A percentile compares a stretch with the other conserved stretches of the same genome.
phyloP scores from a whole-genome alignment of 306 rosid genomes.

The Casuarina glauca region DNA sequence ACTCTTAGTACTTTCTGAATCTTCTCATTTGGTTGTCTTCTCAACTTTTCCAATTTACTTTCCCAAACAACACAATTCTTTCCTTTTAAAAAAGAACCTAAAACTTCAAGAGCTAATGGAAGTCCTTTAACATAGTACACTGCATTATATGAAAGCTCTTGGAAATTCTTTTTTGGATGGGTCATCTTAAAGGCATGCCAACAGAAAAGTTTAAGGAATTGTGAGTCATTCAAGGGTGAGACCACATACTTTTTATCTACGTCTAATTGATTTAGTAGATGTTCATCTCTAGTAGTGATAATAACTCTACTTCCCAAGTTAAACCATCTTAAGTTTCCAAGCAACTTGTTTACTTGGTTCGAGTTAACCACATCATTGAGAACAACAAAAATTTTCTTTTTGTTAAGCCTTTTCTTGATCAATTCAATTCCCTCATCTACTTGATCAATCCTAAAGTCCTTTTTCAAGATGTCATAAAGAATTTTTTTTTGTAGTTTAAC shows the following conservation, averaged over 20 bases:
- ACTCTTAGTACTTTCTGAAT: conserved; percentile 30
- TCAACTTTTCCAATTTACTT: conserved; percentile 25
- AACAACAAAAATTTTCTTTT: conserved; percentile 12
- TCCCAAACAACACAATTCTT: conserved; percentile 30
- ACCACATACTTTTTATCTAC: not conserved
- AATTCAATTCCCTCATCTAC: not conserved
- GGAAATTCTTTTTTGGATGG: not conserved
- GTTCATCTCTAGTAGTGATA: conserved; percentile 28
- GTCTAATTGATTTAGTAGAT: not conserved
- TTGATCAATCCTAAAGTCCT: not conserved
- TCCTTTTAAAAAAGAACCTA: conserved; percentile 30
- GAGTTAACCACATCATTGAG: conserved; percentile 13
- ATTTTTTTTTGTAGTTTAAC: conserved; percentile 24
- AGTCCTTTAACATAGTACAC: conserved; percentile 34
- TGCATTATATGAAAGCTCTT: not conserved
- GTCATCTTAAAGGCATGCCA: conserved; percentile 35
- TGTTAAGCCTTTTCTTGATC: not conserved
- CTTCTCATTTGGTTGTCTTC: conserved; percentile 23
- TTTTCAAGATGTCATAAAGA: conserved; percentile 13
- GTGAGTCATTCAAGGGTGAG: not conserved
- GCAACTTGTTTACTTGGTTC: conserved; percentile 4
- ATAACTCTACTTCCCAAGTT: conserved; percentile 29
- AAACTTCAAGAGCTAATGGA: conserved; percentile 42
- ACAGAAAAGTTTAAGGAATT: conserved; percentile 27
- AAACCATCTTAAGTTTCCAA: conserved; percentile 11